Evolutionary conservation across 129 eudicot genomes (phyloP).

Genomic region (Lonicera japonica): DNA sequence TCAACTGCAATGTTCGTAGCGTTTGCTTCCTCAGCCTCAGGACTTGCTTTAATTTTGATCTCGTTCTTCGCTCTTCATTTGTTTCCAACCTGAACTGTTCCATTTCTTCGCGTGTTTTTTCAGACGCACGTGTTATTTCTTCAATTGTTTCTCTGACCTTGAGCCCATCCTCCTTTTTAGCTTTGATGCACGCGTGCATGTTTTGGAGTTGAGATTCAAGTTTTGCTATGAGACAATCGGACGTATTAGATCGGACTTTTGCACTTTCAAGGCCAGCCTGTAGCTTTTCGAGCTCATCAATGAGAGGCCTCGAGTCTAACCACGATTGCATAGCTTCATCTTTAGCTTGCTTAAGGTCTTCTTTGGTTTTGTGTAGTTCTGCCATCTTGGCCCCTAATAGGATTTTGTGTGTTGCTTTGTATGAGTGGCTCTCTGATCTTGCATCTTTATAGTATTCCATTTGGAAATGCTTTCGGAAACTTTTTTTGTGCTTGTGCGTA

Average conservation of each 20-base stretch:
- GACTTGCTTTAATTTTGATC: slow-evolving; percentile 33
- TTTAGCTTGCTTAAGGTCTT: slow-evolving; percentile 52
- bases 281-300: slow-evolving; percentile 52
- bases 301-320: slow-evolving; percentile 50
- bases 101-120: slow-evolving; percentile 35
- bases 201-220: slow-evolving; percentile 49
- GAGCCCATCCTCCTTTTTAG: slow-evolving; percentile 45
- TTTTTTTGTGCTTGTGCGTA: slow-evolving; percentile 5
- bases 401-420: slow-evolving; percentile 12
- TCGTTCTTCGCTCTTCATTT: slow-evolving; percentile 21
- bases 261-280: slow-evolving; percentile 29
- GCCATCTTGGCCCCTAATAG: slow-evolving; percentile 32
- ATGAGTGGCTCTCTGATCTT: slow-evolving; percentile 9
- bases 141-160: slow-evolving; percentile 25
- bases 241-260: slow-evolving; percentile 18
- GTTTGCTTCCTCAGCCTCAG: slow-evolving; percentile 43
- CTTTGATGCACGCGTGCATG: slow-evolving; percentile 23
- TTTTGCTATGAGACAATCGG: slow-evolving; percentile 19
- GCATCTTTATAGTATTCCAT: slow-evolving; percentile 15
- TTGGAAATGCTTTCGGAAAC: neutral
- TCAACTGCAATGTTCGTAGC: slow-evolving; percentile 39
- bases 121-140: slow-evolving; percentile 29
- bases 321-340: slow-evolving; percentile 60
- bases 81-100: slow-evolving; percentile 34
- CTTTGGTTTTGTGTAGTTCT: slow-evolving; percentile 40